Evolutionary conservation across 106 monocot genomes (phyloP), one percentile per base, ranked within the genome.

Genomic region (Dioscorea zingiberensis): DNA sequence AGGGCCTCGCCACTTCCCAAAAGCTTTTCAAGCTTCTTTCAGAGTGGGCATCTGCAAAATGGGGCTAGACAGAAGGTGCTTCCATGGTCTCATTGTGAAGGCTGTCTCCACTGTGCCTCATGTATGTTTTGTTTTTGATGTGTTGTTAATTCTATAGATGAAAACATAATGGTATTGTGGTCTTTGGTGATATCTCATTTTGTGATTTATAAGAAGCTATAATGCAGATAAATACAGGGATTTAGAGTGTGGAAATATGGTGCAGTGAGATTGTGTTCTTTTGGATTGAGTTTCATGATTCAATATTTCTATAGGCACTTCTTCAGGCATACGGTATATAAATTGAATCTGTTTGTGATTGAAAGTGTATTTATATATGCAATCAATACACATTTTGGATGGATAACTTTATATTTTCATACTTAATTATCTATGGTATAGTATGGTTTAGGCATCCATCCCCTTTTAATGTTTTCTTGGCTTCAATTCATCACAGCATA

Each of bases 61-160:
- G 13, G 63, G 59, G 25, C 27, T 72, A 10, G 55, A 51, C 13
- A 23, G 71, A 66, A 81, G 76, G 48, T 45, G 56, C 53, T 77
- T 68, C 48, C 32, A 56, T 47, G 75, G 83, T 16, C 73, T 86
- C 13, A 76, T 74, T 23, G 76, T 87, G 5, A 81, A 79, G 68
- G 86, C 86, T 1, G 81, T 75, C 62, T 81, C 83, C 11, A 76
- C 81, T 23, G 83, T 91, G 27, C 70, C 86, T 10, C 91, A 18
- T 13, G 51, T 51, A 18, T 19, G 51, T 51, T 51, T 51, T 18
- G 2, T 51, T 51, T 19, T 8, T 51, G 12, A 19, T 51, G 3
- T 1, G 0, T 51, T 51, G 51, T 51, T 51, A 18, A 51, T 51
- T 16, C 15, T 16, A 19, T 13, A 18, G 19, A 51, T 19, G 15